These are phyloP conservation scores for Fusarium penzigii DNA, from an alignment of 2,329 filamentous ascomycete species.

Conservation along the genomic window DNA sequence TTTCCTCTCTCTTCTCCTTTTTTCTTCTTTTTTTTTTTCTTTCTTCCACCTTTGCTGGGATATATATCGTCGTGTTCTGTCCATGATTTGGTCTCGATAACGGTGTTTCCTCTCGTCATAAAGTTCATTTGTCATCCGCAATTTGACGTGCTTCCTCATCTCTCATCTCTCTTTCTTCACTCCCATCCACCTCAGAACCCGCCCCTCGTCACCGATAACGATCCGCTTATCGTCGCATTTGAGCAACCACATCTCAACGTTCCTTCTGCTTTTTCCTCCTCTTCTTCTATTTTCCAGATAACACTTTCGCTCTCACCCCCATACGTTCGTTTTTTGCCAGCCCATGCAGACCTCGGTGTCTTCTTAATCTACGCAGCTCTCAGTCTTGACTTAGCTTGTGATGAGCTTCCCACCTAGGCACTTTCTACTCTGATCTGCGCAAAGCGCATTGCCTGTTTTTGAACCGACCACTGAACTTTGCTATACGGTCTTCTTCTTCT, in stretches of 20 bases:
- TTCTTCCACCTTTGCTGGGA: background rate
- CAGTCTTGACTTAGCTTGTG: slow-evolving; percentile 12
- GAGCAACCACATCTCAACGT: slow-evolving; percentile 15
- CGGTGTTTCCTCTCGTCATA: background rate
- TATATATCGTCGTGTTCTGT: background rate
- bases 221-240: slow-evolving; percentile 30
- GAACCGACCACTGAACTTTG: slow-evolving; percentile 25
- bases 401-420: slow-evolving; percentile 20
- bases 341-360: background rate
- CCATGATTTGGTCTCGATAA: slow-evolving; percentile 2
- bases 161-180: slow-evolving; percentile 1
- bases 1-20: slow-evolving; percentile 2
- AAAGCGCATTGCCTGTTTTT: slow-evolving; percentile 13
- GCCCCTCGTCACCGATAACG: slow-evolving; percentile 27
- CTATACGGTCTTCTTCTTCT: slow-evolving; percentile 21
- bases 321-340: slow-evolving; percentile 1
- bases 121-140: slow-evolving; percentile 5
- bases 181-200: background rate
- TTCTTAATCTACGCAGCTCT: background rate
- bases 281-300: slow-evolving; percentile 4
- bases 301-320: slow-evolving; percentile 10
- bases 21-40: slow-evolving; percentile 1
- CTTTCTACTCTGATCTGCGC: slow-evolving; percentile 19
- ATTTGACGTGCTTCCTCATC: slow-evolving; percentile 9
- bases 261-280: background rate